A percentile compares a stretch with the other conserved stretches of the same genome.
Conservation (phyloP, 2,329 filamentous ascomycete genomes). For the Alternaria consortialis region DNA sequence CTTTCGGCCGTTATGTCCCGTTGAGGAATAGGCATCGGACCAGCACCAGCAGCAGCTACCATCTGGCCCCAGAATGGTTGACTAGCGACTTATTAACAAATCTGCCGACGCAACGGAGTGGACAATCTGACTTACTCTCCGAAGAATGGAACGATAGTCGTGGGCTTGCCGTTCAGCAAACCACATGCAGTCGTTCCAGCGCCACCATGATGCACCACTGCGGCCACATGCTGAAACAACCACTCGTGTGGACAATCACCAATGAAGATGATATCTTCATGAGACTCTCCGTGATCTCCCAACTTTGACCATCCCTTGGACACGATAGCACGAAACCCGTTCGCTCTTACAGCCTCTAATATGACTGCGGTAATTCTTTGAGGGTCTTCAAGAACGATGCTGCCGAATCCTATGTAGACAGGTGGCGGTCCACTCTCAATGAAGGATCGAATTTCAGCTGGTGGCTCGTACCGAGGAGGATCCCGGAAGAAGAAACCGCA, state of each 20-base stretch:
- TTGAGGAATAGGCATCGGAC: constrained; percentile 38
- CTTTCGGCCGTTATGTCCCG: constrained; percentile 43
- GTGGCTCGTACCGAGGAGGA: constrained; percentile 51
- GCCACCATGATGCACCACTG: constrained; percentile 86
- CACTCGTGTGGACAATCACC: constrained; percentile 89
- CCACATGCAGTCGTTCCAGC: constrained; percentile 86
- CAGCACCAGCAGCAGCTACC: constrained; percentile 40
- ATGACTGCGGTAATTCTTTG: constrained; percentile 55
- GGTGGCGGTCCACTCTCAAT: constrained; percentile 60
- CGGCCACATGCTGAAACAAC: constrained; percentile 80
- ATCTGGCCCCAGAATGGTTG: constrained; percentile 42
- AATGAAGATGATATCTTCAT: constrained; percentile 55
- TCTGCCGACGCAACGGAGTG: too few relatives aligned
- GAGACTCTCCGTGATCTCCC: not conserved
- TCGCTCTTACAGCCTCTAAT: constrained; percentile 54
- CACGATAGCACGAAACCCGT: constrained; percentile 58
- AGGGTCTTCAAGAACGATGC: constrained; percentile 64
- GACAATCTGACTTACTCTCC: constrained; percentile 58
- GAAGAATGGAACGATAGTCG: constrained; percentile 81
- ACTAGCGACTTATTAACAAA: not conserved
- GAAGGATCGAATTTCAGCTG: constrained; percentile 54
- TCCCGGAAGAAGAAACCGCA: constrained; percentile 60
- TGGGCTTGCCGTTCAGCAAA: constrained; percentile 78
- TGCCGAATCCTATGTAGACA: constrained; percentile 66
- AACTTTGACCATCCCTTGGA: constrained; percentile 54